Conservation (phyloP, 306 rosid species). For the Vigna nakashimae region DNA sequence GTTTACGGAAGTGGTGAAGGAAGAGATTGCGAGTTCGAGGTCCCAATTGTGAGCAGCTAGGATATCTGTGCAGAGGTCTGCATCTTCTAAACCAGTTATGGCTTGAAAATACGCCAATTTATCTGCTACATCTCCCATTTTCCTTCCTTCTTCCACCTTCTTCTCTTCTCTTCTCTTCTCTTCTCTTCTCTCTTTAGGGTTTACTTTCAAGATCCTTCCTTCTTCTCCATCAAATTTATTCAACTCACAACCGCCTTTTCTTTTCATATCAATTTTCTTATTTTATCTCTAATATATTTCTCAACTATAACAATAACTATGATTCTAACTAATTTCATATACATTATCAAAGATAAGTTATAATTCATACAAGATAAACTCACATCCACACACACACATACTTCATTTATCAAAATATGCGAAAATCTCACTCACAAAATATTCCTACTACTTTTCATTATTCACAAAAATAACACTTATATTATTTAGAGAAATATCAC, state of each 20-base stretch:
- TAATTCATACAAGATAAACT: too few relatives aligned
- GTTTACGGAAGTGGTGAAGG: constrained; percentile 51
- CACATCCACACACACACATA: too few relatives aligned
- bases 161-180: not conserved
- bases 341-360: too few relatives aligned
- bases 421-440: too few relatives aligned
- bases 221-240: not conserved
- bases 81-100: constrained; percentile 86
- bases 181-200: not conserved
- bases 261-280: too few relatives aligned
- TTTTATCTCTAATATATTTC: too few relatives aligned
- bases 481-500: too few relatives aligned
- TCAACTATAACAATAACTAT: too few relatives aligned
- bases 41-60: constrained; percentile 94
- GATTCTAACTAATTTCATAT: too few relatives aligned
- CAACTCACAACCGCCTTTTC: not conserved
- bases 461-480: too few relatives aligned
- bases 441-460: too few relatives aligned
- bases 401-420: too few relatives aligned
- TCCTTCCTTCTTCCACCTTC: not conserved
- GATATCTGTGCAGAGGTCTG: constrained; percentile 85
- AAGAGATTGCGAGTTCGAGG: constrained; percentile 94
- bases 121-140: constrained; percentile 78
- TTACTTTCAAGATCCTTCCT: not conserved
- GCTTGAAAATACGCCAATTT: constrained; percentile 89